Base-by-base conservation (phyloP, 2,329 filamentous ascomycete species). In the Boeremia lycopersici region DNA sequence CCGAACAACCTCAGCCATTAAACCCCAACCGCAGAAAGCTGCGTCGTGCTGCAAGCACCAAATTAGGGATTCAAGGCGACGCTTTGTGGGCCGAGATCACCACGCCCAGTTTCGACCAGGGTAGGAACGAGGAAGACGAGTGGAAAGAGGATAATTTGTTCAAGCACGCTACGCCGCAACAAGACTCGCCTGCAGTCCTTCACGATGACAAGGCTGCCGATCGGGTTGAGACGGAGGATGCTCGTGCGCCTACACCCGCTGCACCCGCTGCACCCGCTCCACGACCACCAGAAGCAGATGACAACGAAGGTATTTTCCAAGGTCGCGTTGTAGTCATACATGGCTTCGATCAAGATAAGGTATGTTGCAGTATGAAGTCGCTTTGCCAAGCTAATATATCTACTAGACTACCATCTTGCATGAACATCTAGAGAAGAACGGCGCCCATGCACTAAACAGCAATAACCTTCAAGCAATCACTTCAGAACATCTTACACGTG, bases 11-110 rank as follows among this genome's bases (percentile, higher is more conserved):
- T 35, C 62, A 65, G 26, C 42, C 62, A 3, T 73, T 74, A 11
- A 86, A 89, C 4, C 65, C 69, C 4, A 64, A 64, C 25, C 85
- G 86, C 59, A 85, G 92, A 62, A 98, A 97, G 77, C 77, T 99
- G 62, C 86, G 95, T 62, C 89, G 93, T 67, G 92, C 90, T 6
- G 90, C 93, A 19, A 97, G 93, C 74, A 87, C 89, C 69, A 93
- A 91, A 72, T 79, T 98, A 29, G 87, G 83, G 53, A 89, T 83
- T 44, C 92, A 97, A 67, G 89, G 87, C 62, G 87, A 93, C 65
- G 87, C 86, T 26, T 82, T 98, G n/a, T 98, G 93, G 93, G 89
- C 89, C 5, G 91, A 96, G 65, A 96, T 99, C 55, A 83, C 95
- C 23, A 86, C 68, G 38, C 69, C 59, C 7, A 65, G 68, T 48